Conservation (phyloP, 192 early-diverging fungal species). For the Linnemannia zychae region DNA sequence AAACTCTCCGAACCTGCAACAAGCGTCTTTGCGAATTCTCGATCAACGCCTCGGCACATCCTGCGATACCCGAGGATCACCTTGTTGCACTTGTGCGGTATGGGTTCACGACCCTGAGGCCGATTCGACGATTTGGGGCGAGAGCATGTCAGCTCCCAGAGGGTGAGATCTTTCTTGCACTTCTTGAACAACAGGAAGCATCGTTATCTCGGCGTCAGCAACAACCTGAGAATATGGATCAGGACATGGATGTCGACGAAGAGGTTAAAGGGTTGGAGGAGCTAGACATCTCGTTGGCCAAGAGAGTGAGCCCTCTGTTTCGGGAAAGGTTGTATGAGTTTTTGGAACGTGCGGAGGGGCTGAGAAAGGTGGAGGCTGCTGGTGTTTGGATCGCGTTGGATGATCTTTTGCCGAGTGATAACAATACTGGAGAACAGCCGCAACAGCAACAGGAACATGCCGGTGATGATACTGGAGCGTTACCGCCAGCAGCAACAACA, state of each 20-base stretch:
- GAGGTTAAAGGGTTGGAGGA: slow-evolving; percentile 20
- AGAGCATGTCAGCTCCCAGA: slow-evolving; percentile 28
- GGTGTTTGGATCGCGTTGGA: slow-evolving; percentile 32
- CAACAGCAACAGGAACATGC: slow-evolving; percentile 1
- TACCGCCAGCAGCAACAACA: not conserved
- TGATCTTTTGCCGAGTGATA: slow-evolving; percentile 12
- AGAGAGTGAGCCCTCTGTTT: not conserved
- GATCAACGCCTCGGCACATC: slow-evolving; percentile 22
- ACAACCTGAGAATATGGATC: not conserved
- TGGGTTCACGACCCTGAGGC: not conserved
- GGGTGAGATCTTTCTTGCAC: not conserved
- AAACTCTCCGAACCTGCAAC: not conserved
- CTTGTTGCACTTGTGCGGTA: slow-evolving; percentile 4
- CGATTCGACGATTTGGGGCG: slow-evolving; percentile 28
- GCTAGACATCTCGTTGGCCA: slow-evolving; percentile 38
- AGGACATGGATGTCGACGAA: slow-evolving; percentile 12
- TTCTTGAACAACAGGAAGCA: not conserved
- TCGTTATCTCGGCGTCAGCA: no score
- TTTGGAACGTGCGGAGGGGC: not conserved
- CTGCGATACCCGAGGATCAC: slow-evolving; percentile 4
- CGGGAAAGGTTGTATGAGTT: slow-evolving; percentile 13
- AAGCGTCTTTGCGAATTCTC: slow-evolving; percentile 13
- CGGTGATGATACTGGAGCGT: not conserved
- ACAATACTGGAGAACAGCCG: not conserved
- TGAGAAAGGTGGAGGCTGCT: slow-evolving; percentile 28